Base-by-base conservation (phyloP, 192 early-diverging fungal species). In the Mortierella hygrophila region DNA sequence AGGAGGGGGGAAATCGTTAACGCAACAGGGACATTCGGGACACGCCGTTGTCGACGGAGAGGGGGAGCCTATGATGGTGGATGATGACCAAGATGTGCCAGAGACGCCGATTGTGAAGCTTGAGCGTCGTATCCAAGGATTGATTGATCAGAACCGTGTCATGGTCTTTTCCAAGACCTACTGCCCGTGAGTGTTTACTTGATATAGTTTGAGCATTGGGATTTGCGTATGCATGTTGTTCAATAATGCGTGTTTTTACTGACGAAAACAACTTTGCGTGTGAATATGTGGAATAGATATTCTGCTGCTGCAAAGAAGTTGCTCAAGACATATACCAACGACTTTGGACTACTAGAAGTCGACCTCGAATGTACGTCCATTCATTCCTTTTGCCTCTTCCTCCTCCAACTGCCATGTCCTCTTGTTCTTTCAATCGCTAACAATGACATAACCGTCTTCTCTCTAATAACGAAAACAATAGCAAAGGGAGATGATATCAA, bases 81-180 rank as follows among this genome's bases (percentile, higher is more conserved):
- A 65, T 26, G 57, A n/a, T 2, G 60, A 65, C 60, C 29, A 65
- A 26, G 60, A 65, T 32, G 40, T 46, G 10, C 35, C 20, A 9
- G 74, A 47, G 38, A 26, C 77, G n/a, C 41, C 47, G 2, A 76
- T 71, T 10, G 68, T 49, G 16, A 40, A 32, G 9, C 75, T 86
- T 0, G 79, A 86, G 52, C 68, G 44, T 40, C 74, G 84, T 41
- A 77, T 86, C 60, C 84, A 78, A 20, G 38, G 35, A 13, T 40
- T 86, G 47, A 86, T 86, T 46, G 84, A 86, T 65, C 77, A 26
- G 32, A 68, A 86, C 44, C 72, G 46, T 18, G 40, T 86, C 76
- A 86, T 86, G 84, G 79, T 86, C 32, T 86, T 86, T 40, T 86
- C 84, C 68, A 86, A 86, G 68, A 71, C 84, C 23, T 86, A 86